Evolutionary conservation across 164 flowering plant species (phyloP).

Genomic region (Amborella trichopoda): DNA sequence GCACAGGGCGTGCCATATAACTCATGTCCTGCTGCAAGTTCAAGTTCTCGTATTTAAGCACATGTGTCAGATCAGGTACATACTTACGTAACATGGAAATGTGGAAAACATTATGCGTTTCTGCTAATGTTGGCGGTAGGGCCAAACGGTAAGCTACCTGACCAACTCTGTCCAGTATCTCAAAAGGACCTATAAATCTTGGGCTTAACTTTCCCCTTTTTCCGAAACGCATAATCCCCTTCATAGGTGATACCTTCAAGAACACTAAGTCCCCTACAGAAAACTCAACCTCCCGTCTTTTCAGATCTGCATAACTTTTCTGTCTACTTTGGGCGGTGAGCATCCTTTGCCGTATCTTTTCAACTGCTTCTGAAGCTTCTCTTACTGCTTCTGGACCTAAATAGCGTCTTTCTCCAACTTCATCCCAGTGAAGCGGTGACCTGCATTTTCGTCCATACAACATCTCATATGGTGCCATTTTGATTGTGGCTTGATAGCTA

Average conservation of each 20-base stretch:
- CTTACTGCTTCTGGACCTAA: background rate
- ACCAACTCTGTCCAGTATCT: too few relatives aligned
- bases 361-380: background rate
- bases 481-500: slow-evolving; percentile 1
- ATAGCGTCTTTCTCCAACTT: background rate
- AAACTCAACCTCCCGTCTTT: background rate
- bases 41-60: too few relatives aligned
- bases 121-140: too few relatives aligned
- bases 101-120: too few relatives aligned
- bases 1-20: too few relatives aligned
- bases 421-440: background rate
- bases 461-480: background rate
- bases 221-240: background rate
- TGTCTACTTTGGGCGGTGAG: background rate
- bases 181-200: too few relatives aligned
- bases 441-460: background rate
- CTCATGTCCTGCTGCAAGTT: too few relatives aligned
- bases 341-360: background rate
- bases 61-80: too few relatives aligned
- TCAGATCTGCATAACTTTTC: background rate
- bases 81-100: too few relatives aligned
- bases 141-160: too few relatives aligned
- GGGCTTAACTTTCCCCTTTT: too few relatives aligned
- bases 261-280: background rate
- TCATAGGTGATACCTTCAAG: background rate